phyloP scores from a whole-genome alignment of 2,329 filamentous ascomycete species.

The Aureobasidium zeae region DNA sequence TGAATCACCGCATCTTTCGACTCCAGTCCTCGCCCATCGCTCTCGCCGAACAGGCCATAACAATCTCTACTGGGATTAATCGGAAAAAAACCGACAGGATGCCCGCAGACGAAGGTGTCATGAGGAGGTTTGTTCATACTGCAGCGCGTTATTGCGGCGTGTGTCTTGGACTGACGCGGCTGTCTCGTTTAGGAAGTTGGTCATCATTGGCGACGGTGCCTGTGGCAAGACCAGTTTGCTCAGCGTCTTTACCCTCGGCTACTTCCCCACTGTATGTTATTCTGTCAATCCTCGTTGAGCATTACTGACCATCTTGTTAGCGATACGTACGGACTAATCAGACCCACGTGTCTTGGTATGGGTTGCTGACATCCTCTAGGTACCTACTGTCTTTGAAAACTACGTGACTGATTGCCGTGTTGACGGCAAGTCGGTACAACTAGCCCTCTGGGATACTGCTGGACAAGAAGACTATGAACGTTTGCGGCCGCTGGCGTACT shows the following conservation, averaged over 20 bases:
- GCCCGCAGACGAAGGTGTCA: slow-evolving; percentile 32
- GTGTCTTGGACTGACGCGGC: background rate
- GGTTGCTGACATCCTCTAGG: slow-evolving; percentile 35
- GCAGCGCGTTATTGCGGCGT: background rate
- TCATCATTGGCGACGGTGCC: slow-evolving; percentile 94
- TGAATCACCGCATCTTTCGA: background rate
- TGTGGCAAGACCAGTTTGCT: slow-evolving; percentile 97
- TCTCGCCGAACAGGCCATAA: no score
- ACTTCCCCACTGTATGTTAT: slow-evolving; percentile 86
- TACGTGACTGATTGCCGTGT: slow-evolving; percentile 98
- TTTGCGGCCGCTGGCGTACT: slow-evolving; percentile 86
- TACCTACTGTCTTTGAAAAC: slow-evolving; percentile 97
- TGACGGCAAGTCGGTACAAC: slow-evolving; percentile 95
- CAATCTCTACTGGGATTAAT: background rate
- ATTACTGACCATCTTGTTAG: slow-evolving; percentile 10
- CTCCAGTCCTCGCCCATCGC: no score
- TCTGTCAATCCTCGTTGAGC: background rate
- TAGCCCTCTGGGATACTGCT: slow-evolving; percentile 98
- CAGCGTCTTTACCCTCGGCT: slow-evolving; percentile 94
- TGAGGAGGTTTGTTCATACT: slow-evolving; percentile 29
- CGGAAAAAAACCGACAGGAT: slow-evolving; percentile 18
- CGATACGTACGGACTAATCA: slow-evolving; percentile 16
- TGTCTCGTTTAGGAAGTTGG: slow-evolving; percentile 63
- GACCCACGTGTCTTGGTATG: background rate
- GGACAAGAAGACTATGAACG: slow-evolving; percentile 98